Percentiles rank a stretch among this genome's conserved stretches.
These are phyloP conservation scores for Dacryopinax primogenitus DNA, from an alignment of 768 basidiomycete genomes.

Conservation along the genomic window DNA sequence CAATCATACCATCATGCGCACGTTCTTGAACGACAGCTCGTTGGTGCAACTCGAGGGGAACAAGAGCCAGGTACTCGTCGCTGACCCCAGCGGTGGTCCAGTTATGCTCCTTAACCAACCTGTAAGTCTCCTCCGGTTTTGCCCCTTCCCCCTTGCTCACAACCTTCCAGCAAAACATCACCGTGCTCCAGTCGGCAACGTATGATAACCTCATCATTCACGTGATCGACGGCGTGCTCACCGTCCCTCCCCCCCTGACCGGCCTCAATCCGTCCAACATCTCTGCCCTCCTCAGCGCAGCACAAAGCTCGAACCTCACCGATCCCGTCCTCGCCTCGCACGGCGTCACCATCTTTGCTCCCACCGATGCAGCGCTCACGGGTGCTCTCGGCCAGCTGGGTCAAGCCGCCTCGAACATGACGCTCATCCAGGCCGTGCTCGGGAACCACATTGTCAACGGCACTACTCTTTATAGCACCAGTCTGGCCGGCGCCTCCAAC, in stretches of 20 bases:
- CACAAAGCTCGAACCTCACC: constrained; percentile 28
- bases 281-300: constrained; percentile 29
- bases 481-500: constrained; percentile 29
- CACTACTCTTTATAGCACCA: constrained; percentile 48
- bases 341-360: constrained; percentile 59
- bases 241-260: constrained; percentile 38
- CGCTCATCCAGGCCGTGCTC: constrained; percentile 36
- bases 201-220: constrained; percentile 36
- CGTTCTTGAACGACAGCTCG: constrained; percentile 40
- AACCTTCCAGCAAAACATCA: constrained; percentile 29
- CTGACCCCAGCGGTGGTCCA: constrained; percentile 31
- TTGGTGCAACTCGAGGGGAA: constrained; percentile 46
- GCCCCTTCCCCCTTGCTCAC: constrained; percentile 13
- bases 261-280: constrained; percentile 36
- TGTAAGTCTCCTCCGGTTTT: neutral
- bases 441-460: constrained; percentile 60
- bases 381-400: constrained; percentile 27
- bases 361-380: constrained; percentile 40
- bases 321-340: constrained; percentile 29
- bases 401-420: constrained; percentile 33
- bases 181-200: constrained; percentile 31
- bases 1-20: constrained; percentile 50
- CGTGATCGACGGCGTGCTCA: constrained; percentile 39
- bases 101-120: constrained; percentile 35
- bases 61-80: constrained; percentile 43